Base-by-base conservation (phyloP, 2,329 filamentous ascomycete genomes). In the Colletotrichum horii region DNA sequence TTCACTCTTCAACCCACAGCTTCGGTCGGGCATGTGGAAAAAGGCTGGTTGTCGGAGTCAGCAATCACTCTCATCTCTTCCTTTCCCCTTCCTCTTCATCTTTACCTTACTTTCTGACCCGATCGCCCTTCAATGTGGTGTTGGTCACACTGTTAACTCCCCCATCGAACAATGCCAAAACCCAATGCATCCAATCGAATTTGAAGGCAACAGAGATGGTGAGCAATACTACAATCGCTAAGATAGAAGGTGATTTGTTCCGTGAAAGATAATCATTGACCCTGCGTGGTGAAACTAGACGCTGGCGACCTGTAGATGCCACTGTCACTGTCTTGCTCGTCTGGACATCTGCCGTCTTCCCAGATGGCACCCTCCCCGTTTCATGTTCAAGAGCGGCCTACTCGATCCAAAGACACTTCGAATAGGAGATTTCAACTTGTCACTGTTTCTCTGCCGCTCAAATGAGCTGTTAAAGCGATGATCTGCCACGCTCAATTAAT, bases 21-120 rank as follows among this genome's bases (percentile, higher is more conserved):
- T 14, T 8, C n/a, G 43, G 11, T n/a, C 12, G 43, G 1, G 43
- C n/a, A 14, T 52, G 14, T 6, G 9, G 43, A n/a, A 4, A 52
- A 22, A 22, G 43, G n/a, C n/a, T 4, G 19, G n/a, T 48, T 48
- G 1, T 9, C 43, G 43, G 14, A 22, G n/a, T 3, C 22, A n/a
- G n/a, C n/a, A 52, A 8, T 22, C 11, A n/a, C n/a, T 12, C 0
- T 48, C 38, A 0, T n/a, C 19, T 22, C 12, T 52, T 52, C 0
- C n/a, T 22, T 52, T 22, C 43, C 22, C 22, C 43, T 22, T 48
- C 43, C 0, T 48, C n/a, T 48, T 52, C n/a, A 52, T 52, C n/a
- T 22, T 48, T 4, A 48, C 0, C 38, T n/a, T 6, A 43, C 16
- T 19, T 48, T 22, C 43, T 22, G n/a, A 52, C 43, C 12, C 43